phyloP scores from a whole-genome alignment of 768 basidiomycete genomes.

The Panaeolus cyanescens region DNA sequence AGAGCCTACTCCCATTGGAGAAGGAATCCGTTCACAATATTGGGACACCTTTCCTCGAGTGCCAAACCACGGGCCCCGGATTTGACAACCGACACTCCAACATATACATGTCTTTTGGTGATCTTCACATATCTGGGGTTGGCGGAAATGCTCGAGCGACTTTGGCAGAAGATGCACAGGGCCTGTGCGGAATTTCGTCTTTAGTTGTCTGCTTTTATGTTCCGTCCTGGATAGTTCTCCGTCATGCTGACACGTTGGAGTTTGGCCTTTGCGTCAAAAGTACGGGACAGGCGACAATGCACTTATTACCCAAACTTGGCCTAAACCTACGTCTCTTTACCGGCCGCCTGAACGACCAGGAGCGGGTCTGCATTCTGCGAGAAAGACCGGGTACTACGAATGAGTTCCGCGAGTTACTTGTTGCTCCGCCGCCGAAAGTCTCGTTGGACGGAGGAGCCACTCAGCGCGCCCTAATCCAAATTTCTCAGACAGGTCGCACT shows the following conservation, averaged over 20 bases:
- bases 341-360: conserved; percentile 24
- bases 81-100: conserved; percentile 35
- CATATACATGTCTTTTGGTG: conserved; percentile 35
- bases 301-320: conserved; percentile 27
- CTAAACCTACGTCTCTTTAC: conserved; percentile 22
- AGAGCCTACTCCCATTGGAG: conserved; percentile 28
- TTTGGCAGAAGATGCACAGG: conserved; percentile 31
- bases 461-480: neutral
- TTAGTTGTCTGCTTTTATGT: conserved; percentile 38
- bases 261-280: conserved; percentile 30
- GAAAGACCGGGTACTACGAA: conserved; percentile 24
- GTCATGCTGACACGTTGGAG: conserved; percentile 11
- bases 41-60: conserved; percentile 34
- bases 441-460: neutral
- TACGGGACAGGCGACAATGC: conserved; percentile 13
- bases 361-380: conserved; percentile 31
- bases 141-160: conserved; percentile 12
- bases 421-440: neutral
- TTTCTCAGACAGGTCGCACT: conserved; percentile 10
- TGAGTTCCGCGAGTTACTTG: conserved; percentile 8
- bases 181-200: conserved; percentile 33
- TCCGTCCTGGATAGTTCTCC: conserved; percentile 31
- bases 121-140: conserved; percentile 6
- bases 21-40: conserved; percentile 12
- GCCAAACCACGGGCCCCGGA: conserved; percentile 25